A percentile compares a stretch with the other conserved stretches of the same genome.
Evolutionary conservation across 805 yeast genomes (phyloP).

Genomic region (Clavispora asparagi): DNA sequence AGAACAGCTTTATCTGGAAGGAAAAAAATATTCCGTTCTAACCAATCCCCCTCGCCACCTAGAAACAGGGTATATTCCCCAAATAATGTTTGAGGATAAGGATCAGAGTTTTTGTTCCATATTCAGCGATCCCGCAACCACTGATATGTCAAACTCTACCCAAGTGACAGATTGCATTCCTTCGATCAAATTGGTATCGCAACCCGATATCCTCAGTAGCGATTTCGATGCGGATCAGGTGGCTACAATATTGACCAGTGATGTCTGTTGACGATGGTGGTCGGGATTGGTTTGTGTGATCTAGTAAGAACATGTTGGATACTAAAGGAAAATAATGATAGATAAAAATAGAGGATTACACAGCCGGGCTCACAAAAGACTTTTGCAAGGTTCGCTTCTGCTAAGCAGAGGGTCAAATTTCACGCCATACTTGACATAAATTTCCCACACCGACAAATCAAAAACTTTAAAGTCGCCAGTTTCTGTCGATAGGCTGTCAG

Average conservation of each 20-base stretch:
- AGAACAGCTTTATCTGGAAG: slow-evolving; percentile 2
- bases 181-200: slow-evolving; percentile 8
- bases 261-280: neutral
- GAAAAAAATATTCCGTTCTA: neutral
- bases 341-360: neutral
- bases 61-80: neutral
- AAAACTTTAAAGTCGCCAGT: slow-evolving; percentile 38
- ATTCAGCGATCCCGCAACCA: slow-evolving; percentile 1
- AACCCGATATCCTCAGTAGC: slow-evolving; percentile 13
- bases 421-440: slow-evolving; percentile 32
- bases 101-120: slow-evolving; percentile 13
- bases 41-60: neutral
- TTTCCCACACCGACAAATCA: slow-evolving; percentile 39
- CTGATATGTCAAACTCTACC: neutral
- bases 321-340: neutral
- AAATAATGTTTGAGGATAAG: slow-evolving; percentile 9
- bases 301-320: neutral
- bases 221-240: slow-evolving; percentile 10
- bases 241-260: slow-evolving; percentile 10
- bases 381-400: slow-evolving; percentile 24
- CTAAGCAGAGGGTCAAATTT: slow-evolving; percentile 30
- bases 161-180: neutral
- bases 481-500: slow-evolving; percentile 19
- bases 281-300: neutral
- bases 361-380: slow-evolving; percentile 2